These are phyloP conservation scores for Metarhizium anisopliae DNA, from an alignment of 2,329 filamentous ascomycete genomes.

Conservation along the genomic window DNA sequence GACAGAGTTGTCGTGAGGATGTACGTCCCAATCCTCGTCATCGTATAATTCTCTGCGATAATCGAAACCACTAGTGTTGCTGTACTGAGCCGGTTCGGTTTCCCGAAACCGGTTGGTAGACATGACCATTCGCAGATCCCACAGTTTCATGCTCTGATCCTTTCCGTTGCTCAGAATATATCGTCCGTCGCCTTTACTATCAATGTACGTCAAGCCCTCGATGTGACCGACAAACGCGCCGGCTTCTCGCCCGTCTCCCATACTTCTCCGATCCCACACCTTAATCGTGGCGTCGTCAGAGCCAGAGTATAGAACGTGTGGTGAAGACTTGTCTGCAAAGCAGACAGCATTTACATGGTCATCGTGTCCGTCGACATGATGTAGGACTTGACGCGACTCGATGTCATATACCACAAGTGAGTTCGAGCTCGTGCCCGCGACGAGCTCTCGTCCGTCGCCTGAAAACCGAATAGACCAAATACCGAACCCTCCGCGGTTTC, in stretches of 20 bases:
- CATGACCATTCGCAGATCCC: constrained; percentile 89
- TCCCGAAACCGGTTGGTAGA: constrained; percentile 54
- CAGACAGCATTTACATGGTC: constrained; percentile 96
- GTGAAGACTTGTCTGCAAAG: constrained; percentile 80
- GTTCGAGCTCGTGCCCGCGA: constrained; percentile 74
- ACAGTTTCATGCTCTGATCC: constrained; percentile 94
- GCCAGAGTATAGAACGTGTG: constrained; percentile 91
- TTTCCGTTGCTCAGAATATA: constrained; percentile 94
- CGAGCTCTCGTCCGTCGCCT: constrained; percentile 81
- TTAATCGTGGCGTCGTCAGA: constrained; percentile 92
- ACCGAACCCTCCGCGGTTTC: constrained; percentile 34
- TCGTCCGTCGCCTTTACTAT: constrained; percentile 60
- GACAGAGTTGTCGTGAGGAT: constrained; percentile 79
- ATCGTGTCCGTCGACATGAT: constrained; percentile 68
- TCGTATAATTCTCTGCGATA: constrained; percentile 64
- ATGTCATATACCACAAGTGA: constrained; percentile 89
- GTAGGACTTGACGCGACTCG: constrained; percentile 64
- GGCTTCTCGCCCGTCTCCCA: constrained; percentile 69
- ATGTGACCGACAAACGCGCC: constrained; percentile 59
- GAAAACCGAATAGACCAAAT: constrained; percentile 93
- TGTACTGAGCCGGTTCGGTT: constrained; percentile 46
- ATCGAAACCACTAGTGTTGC: constrained; percentile 54
- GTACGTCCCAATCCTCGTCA: constrained; percentile 47
- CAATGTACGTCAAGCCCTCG: constrained; percentile 59
- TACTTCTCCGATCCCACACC: constrained; percentile 91